A percentile compares a stretch with the other conserved stretches of the same genome.
These are phyloP conservation scores for Sclerotinia borealis DNA, from an alignment of 2,329 filamentous ascomycete species.

Conservation along the genomic window DNA sequence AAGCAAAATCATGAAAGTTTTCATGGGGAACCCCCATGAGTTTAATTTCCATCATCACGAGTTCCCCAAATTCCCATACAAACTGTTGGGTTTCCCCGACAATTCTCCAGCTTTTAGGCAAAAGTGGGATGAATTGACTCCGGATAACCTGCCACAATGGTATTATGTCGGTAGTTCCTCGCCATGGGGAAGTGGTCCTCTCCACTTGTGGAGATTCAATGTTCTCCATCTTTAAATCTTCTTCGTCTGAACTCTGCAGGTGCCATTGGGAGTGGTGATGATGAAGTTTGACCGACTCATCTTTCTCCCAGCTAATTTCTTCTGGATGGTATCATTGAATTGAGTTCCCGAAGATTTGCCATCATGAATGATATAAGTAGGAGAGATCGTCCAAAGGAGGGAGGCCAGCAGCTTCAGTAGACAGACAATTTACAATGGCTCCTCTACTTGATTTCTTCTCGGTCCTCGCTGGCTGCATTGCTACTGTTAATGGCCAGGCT, in stretches of 20 bases:
- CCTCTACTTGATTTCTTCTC: constrained; percentile 3
- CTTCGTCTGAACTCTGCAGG: background rate
- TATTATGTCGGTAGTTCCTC: background rate
- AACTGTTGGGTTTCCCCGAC: background rate
- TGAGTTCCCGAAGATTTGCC: constrained; percentile 1
- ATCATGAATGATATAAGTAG: background rate
- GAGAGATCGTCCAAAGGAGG: background rate
- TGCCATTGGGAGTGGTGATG: background rate
- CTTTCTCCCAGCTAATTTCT: background rate
- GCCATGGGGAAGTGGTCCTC: background rate
- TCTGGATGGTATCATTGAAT: background rate
- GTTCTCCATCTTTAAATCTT: background rate
- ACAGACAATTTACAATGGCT: constrained; percentile 7
- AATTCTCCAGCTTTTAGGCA: background rate
- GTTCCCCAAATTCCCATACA: background rate
- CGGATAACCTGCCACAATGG: background rate
- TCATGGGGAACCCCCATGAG: background rate
- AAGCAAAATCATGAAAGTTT: background rate
- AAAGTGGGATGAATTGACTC: background rate
- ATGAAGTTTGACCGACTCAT: background rate
- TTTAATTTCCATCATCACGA: background rate
- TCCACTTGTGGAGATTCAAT: background rate
- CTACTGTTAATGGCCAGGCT: constrained; percentile 5
- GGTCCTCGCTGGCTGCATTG: constrained; percentile 3
- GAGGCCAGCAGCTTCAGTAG: background rate